These are phyloP conservation scores for Thuidium tamariscinum DNA, from an alignment of 225 moss, liverwort and hornwort genomes.

Conservation along the genomic window DNA sequence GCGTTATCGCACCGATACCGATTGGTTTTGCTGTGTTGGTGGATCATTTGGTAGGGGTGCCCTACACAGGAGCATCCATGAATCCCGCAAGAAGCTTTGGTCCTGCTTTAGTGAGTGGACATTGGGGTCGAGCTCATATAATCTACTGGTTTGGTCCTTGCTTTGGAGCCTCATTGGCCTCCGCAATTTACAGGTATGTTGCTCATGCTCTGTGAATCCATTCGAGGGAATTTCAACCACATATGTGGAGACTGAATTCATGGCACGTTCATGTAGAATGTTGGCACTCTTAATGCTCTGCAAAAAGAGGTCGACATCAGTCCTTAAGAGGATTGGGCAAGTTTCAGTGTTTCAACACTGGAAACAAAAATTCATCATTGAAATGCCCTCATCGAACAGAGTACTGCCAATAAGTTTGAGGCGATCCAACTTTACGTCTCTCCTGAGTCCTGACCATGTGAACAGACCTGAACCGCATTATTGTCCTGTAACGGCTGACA, in stretches of 20 bases:
- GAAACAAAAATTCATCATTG: neutral
- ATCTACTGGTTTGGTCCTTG: constrained; percentile 95
- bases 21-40: constrained; percentile 91
- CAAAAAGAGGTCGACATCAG: neutral
- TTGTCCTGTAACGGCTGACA: neutral
- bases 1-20: constrained; percentile 92
- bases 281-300: neutral
- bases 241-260: neutral
- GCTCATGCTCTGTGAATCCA: neutral
- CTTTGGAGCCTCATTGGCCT: constrained; percentile 72
- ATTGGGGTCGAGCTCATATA: constrained; percentile 72
- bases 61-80: constrained; percentile 97
- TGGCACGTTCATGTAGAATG: neutral
- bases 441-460: neutral
- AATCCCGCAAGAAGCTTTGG: constrained; percentile 99
- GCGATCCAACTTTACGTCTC: neutral
- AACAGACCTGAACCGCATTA: neutral
- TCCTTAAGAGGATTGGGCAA: neutral
- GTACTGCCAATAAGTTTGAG: neutral
- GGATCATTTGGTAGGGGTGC: constrained; percentile 91
- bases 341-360: neutral
- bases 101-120: constrained; percentile 82
- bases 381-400: neutral
- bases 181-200: constrained; percentile 70
- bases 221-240: neutral